Evolutionary conservation across 495 filamentous ascomycete genomes (phyloP).

Genomic region (Geopyxis carbonaria): DNA sequence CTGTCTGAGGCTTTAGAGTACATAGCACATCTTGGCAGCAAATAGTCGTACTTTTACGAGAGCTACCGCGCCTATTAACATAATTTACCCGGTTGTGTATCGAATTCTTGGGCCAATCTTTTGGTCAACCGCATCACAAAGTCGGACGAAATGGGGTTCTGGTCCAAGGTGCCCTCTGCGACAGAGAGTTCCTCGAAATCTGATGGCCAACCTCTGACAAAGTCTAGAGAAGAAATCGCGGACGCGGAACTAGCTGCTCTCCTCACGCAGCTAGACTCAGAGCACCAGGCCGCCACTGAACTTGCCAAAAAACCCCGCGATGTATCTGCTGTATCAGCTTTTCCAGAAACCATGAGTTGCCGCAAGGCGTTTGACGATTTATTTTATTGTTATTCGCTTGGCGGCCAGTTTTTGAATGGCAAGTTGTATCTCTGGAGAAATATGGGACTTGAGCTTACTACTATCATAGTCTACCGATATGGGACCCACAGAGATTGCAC

Average conservation of each 20-base stretch:
- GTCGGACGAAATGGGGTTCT: no score
- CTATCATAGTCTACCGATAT: slow-evolving; percentile 73
- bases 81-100: no score
- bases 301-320: slow-evolving; percentile 21
- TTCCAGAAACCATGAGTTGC: slow-evolving; percentile 73
- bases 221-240: slow-evolving; percentile 40
- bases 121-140: no score
- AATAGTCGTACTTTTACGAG: no score
- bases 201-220: slow-evolving; percentile 29
- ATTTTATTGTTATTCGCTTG: slow-evolving; percentile 87
- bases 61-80: no score
- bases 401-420: slow-evolving; percentile 62
- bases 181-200: no score
- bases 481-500: slow-evolving; percentile 54
- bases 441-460: slow-evolving; percentile 15
- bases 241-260: slow-evolving; percentile 45
- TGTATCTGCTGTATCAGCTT: slow-evolving; percentile 32
- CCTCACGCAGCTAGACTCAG: slow-evolving; percentile 35
- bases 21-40: no score
- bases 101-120: no score
- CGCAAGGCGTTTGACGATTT: slow-evolving; percentile 77
- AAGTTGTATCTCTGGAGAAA: neutral
- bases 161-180: no score
- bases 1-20: no score
- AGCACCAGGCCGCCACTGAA: slow-evolving; percentile 18